Evolutionary conservation across 2,329 filamentous ascomycete species (phyloP), one percentile per base, ranked within the genome.

Genomic region (Pyrenophora graminea): DNA sequence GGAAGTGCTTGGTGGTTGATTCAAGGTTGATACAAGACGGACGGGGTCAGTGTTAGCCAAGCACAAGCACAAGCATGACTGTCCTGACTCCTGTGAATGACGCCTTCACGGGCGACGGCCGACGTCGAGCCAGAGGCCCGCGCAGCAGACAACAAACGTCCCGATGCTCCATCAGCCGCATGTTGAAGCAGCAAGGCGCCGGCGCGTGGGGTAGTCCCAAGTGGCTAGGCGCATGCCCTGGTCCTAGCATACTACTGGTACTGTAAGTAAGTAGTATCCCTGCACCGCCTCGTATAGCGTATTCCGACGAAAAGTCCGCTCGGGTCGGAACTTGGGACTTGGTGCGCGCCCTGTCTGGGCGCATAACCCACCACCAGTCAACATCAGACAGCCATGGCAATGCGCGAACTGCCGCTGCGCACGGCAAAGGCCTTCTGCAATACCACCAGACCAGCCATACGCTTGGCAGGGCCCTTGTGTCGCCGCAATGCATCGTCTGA

Each of bases 401-500:
- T 74, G 55, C 70, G 70, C 50, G 68, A 72, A 54, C 62, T 73
- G 64, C 68, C 70, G 13, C 58, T 62, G 23, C 65, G 70, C 30
- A 58, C 67, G 7, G 65, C 63, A 4, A 56, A 60, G 15, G 64
- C 56, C 43, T 27, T 72, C 21, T 61, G 55, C 51, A 61, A 59
- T 51, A 58, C 67, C 34, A 53, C 56, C 23, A 53, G 69, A 21
- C 68, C 68, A 8, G 55, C 53, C 19, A 15, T 68, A n/a, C 45
- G 49, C 40, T 54, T 61, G 10, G 27, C 55, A 38, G 57, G 42
- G 18, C 64, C 68, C 17, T 48, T 56, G 40, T 69, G 59, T 50
- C 68, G 72, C 60, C 79, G 79, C 74, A 74, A 79, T 76, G 76
- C 72, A 68, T 80, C 79, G 45, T 70, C 75, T 45, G 67, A 76